Base-by-base conservation (phyloP, 495 filamentous ascomycete genomes). In the Venustampulla echinocandica region DNA sequence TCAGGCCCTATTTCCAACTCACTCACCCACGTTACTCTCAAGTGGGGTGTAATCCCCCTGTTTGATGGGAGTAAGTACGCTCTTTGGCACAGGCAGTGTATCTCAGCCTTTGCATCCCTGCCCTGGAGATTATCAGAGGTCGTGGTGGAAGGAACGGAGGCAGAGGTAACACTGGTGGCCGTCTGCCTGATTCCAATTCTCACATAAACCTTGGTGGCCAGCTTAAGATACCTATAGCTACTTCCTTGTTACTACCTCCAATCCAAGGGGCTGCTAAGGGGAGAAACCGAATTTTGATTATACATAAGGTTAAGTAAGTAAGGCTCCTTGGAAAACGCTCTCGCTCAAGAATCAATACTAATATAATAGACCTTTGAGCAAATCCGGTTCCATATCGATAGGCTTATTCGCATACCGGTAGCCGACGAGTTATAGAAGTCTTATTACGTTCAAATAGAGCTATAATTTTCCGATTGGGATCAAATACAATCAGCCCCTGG, bases 351-450 rank as follows among this genome's bases (percentile, higher is more conserved):
- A 41, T 14, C 19, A 14, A 41, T 41, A 22, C 37, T 41, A 41
- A 41, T 41, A 20, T 41, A 22, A 41, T 41, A 41, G 37, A 41
- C 37, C 37, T 41, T 41, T 41, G 37, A 41, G 14, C 19, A 22
- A 41, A 41, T 22, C 37, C 37, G 37, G 23, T 41, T 41, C 37
- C 15, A 41, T 41, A 41, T 41, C 19, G 7, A 41, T 41, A 30
- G 13, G 27, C 27, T 30, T 30, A 30, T 30, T 30, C 7, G 13
- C 13, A 30, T 30, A 30, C 27, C 27, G 7, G 7, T 30, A 30
- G 27, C 7, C 27, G 13, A 30, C 13, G 13, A 30, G 27, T 30
- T 13, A 30, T 30, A 30, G 27, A 6, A 7, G 27, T 30, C 27
- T 30, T 30, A 13, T 30, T 30, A 7, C 13, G 13, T 30, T 13